Base-by-base conservation (phyloP, 768 basidiomycete species). In the Leccinum boreale region DNA sequence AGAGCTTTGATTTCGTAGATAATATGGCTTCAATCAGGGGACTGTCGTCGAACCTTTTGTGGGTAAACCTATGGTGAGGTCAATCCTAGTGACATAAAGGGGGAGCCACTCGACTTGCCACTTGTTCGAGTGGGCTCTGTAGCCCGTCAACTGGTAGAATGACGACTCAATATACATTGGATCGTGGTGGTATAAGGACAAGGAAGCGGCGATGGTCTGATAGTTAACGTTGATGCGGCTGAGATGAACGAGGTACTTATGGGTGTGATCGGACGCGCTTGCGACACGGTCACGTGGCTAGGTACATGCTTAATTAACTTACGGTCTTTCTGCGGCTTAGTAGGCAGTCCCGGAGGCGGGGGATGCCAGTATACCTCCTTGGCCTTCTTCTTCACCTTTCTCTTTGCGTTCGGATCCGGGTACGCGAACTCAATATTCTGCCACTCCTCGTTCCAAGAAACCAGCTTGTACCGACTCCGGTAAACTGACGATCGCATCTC, bases 371-470 rank as follows among this genome's bases (percentile, higher is more conserved):
- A 92, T 8, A 86, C 85, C 55, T 85, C 86, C 89, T 90, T 57
- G 0, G 62, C 89, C 72, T 89, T 91, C 74, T 78, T 78, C 61
- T 85, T 85, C 62, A 81, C 79, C 61, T 81, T 80, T 9, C 78
- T 76, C 64, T 85, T 83, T 0, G 81, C 83, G 52, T 83, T 86
- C 0, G 84, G 84, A 70, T 87, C 83, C 1, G 94, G 94, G 76
- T 98, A 99, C 11, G 94, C 97, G 21, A 87, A 73, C 68, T 89
- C 88, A 6, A 87, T 77, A 66, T 77, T 77, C 72, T 90, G 84
- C 86, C 92, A 98, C 69, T 92, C 92, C 65, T 87, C 81, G 66
- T 84, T 76, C 82, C 64, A 87, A 81, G 66, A 92, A 98, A 52
- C 84, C 81, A 61, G 85, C 82, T 61, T 89, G 82, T 50, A 99